phyloP scores from a whole-genome alignment of 73 alveolate species.

The Stentor roeselii region DNA sequence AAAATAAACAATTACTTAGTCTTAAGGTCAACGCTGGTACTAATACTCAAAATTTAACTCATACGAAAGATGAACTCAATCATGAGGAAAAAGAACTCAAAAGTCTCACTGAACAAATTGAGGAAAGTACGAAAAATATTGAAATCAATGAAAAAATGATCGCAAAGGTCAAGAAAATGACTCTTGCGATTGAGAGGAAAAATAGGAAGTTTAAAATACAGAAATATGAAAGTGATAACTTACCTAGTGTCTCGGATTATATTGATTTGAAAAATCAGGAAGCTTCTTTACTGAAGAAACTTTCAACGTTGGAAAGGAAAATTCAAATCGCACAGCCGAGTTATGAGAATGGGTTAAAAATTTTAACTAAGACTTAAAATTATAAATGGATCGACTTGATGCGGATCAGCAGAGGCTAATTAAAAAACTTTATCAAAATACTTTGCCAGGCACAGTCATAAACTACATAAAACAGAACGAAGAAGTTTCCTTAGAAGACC shows the following conservation, averaged over 20 bases:
- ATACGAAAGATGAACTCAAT: constrained; percentile 57
- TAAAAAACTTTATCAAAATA: not conserved
- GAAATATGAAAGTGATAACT: not conserved
- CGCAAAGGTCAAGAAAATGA: constrained; percentile 1
- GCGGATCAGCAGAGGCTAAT: not conserved
- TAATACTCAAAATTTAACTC: constrained; percentile 66
- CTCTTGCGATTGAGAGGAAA: not conserved
- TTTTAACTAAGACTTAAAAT: too few species aligned
- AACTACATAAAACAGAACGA: not conserved
- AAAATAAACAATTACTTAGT: constrained; percentile 79
- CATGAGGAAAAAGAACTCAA: constrained; percentile 32
- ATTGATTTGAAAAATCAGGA: constrained; percentile 15
- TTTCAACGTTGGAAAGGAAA: constrained; percentile 10
- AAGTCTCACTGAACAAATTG: not conserved
- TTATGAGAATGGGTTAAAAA: constrained; percentile 5
- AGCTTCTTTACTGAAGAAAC: not conserved
- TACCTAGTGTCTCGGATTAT: constrained; percentile 25
- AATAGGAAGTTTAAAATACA: not conserved
- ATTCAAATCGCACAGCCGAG: constrained; percentile 7
- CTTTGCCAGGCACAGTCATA: not conserved
- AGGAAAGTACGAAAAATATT: not conserved
- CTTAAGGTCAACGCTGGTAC: constrained; percentile 89
- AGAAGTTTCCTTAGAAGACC: not conserved
- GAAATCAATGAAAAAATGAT: not conserved
- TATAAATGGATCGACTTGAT: not conserved